These are phyloP conservation scores for Acrasis kona DNA, from an alignment of 78 protist genomes.

Conservation along the genomic window DNA sequence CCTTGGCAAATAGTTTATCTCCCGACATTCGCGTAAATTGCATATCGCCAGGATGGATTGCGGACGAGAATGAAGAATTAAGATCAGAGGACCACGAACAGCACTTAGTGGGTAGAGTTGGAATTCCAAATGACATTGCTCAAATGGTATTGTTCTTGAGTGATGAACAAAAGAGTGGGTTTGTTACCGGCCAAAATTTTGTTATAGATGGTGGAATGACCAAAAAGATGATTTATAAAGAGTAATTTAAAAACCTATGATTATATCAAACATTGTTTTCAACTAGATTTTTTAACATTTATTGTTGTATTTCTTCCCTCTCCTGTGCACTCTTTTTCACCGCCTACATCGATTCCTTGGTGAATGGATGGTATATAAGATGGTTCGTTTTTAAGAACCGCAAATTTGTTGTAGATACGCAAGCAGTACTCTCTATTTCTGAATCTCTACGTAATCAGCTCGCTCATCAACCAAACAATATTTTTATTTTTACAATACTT, in stretches of 20 bases:
- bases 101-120: conserved; percentile 2
- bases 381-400: too few species aligned
- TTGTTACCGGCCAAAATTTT: neutral
- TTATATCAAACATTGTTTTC: too few species aligned
- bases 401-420: too few species aligned
- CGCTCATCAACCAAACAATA: too few species aligned
- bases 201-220: conserved; percentile 16
- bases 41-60: conserved; percentile 12
- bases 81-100: neutral
- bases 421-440: too few species aligned
- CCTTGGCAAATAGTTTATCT: neutral
- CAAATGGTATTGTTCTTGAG: neutral
- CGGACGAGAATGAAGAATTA: neutral
- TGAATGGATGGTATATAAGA: too few species aligned
- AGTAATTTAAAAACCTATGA: neutral
- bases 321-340: too few species aligned
- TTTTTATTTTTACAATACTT: too few species aligned
- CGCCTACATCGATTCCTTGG: too few species aligned
- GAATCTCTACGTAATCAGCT: too few species aligned
- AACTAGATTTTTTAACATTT: too few species aligned
- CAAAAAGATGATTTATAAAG: conserved; percentile 6
- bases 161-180: neutral
- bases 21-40: neutral
- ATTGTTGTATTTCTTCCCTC: too few species aligned
- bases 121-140: neutral